Percentiles rank a stretch among this genome's conserved stretches.
These are phyloP conservation scores for Linanthus parryae DNA, from an alignment of 148 eudicot species.

Conservation along the genomic window DNA sequence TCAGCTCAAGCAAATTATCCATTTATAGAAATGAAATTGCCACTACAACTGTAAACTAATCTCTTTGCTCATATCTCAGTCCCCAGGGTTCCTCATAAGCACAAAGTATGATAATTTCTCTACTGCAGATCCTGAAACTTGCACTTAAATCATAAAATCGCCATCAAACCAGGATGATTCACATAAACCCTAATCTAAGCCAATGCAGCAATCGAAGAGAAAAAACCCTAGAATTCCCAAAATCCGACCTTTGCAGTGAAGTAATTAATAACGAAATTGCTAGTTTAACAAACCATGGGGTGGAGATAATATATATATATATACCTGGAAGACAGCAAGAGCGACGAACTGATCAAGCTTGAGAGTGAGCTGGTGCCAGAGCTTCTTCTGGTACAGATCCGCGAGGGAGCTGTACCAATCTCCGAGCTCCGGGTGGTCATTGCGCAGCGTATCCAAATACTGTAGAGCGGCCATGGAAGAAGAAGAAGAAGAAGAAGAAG, in stretches of 20 bases:
- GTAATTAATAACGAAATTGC: too few species aligned
- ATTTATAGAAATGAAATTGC: too few species aligned
- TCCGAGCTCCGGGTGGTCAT: constrained; percentile 65
- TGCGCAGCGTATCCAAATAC: constrained; percentile 60
- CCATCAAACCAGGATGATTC: too few species aligned
- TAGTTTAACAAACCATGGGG: too few species aligned
- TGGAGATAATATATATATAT: too few species aligned
- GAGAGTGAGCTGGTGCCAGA: constrained; percentile 92
- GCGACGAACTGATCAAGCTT: constrained; percentile 89
- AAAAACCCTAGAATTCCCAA: constrained; percentile 7
- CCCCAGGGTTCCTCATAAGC: too few species aligned
- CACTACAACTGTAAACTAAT: too few species aligned
- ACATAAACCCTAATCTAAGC: constrained; percentile 9
- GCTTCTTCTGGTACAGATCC: constrained; percentile 93
- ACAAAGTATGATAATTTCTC: not conserved
- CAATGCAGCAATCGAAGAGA: not conserved
- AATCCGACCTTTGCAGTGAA: not conserved
- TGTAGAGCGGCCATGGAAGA: constrained; percentile 70
- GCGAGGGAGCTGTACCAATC: constrained; percentile 75
- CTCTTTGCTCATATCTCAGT: too few species aligned
- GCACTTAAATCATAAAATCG: not conserved
- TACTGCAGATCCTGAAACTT: not conserved
- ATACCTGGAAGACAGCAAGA: constrained; percentile 79
- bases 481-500: too few species aligned
- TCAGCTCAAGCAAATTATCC: too few species aligned